Evolutionary conservation across 331 rosid genomes (phyloP).

Genomic region (Acacia pycnantha): DNA sequence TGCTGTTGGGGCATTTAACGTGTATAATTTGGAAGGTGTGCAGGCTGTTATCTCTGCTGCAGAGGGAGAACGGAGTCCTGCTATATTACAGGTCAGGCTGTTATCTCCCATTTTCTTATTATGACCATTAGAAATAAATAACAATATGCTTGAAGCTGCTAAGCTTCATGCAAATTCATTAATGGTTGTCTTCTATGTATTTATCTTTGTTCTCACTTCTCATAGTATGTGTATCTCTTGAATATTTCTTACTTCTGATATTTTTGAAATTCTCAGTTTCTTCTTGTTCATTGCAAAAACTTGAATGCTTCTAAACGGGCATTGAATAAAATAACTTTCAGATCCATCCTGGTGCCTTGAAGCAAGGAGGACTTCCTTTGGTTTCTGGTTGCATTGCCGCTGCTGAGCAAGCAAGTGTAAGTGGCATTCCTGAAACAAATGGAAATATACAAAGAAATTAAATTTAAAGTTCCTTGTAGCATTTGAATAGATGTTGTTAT

Average conservation of each 20-base stretch:
- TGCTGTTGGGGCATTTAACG: constrained; percentile 97
- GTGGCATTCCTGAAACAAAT: constrained; percentile 34
- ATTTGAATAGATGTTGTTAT: not conserved
- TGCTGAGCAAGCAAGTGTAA: constrained; percentile 86
- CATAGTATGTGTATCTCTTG: not conserved
- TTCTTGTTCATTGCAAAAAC: not conserved
- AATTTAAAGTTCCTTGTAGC: constrained; percentile 5
- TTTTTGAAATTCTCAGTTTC: constrained; percentile 7
- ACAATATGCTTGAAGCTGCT: not conserved
- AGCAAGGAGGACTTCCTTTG: constrained; percentile 87
- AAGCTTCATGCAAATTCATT: not conserved
- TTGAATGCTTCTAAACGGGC: constrained; percentile 21
- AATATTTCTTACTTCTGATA: not conserved
- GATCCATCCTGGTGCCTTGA: constrained; percentile 93
- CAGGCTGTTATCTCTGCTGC: constrained; percentile 94
- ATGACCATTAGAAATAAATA: not conserved
- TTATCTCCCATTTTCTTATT: not conserved
- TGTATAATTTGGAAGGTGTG: constrained; percentile 95
- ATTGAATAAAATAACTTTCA: constrained; percentile 40
- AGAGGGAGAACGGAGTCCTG: constrained; percentile 88
- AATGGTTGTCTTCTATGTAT: constrained; percentile 1
- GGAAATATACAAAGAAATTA: constrained; percentile 3
- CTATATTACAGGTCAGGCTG: constrained; percentile 79
- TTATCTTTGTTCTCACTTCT: constrained; percentile 1
- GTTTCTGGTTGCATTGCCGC: constrained; percentile 89